Evolutionary conservation across 139 green algal genomes (phyloP).

Genomic region (Chlorella sp.): DNA sequence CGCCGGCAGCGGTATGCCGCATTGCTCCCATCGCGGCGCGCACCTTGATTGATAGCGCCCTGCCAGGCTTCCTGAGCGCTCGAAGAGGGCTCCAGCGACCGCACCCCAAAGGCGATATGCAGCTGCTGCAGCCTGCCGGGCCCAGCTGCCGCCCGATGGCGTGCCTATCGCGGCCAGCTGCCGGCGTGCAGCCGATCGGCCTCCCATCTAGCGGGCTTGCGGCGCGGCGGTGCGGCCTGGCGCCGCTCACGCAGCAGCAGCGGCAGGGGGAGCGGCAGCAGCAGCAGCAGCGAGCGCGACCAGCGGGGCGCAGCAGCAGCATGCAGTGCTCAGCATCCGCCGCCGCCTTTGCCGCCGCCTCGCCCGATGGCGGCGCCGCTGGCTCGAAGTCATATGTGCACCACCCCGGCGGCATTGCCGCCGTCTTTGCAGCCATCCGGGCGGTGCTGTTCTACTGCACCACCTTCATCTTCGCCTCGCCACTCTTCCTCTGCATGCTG

Average conservation of each 20-base stretch:
- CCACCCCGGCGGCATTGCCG: conserved; percentile 15
- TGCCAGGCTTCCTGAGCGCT: too few relatives aligned
- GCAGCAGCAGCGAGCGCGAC: background rate
- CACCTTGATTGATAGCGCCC: too few relatives aligned
- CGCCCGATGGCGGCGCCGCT: background rate
- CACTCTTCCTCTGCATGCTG: conserved; percentile 90
- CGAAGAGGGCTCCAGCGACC: too few relatives aligned
- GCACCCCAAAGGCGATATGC: too few relatives aligned
- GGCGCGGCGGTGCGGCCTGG: too few relatives aligned
- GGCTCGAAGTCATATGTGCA: background rate
- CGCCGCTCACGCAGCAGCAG: background rate
- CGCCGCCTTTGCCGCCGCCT: background rate
- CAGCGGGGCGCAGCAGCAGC: background rate
- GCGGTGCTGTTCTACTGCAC: conserved; percentile 80
- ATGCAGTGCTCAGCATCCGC: background rate
- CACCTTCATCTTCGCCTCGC: conserved; percentile 81
- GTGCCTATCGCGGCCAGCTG: too few relatives aligned
- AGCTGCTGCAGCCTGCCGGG: too few relatives aligned
- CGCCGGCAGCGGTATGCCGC: too few relatives aligned
- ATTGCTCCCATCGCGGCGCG: too few relatives aligned
- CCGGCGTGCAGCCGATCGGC: too few relatives aligned
- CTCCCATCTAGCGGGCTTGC: background rate
- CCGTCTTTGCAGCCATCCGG: conserved; percentile 41
- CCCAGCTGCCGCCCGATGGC: too few relatives aligned
- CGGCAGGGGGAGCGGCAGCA: background rate